Evolutionary conservation across 2,329 filamentous ascomycete species (phyloP).

Genomic region (Pyricularia grisea): DNA sequence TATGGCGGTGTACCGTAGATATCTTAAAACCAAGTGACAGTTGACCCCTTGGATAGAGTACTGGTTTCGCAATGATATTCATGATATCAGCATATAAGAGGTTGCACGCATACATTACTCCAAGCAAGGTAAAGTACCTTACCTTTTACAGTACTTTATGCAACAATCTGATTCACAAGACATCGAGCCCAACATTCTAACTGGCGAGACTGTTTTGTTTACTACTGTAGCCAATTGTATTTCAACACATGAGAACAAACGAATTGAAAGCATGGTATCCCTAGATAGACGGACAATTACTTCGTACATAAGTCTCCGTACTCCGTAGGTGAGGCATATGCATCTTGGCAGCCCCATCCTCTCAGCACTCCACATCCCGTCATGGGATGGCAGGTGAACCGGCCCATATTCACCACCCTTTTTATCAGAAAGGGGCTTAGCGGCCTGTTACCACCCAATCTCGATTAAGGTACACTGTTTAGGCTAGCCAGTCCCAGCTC

Average conservation of each 20-base stretch:
- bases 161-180: background rate
- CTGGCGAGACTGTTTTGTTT: background rate
- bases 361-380: background rate
- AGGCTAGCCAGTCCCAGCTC: background rate
- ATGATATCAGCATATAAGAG: too few relatives aligned
- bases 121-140: too few relatives aligned
- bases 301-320: too few relatives aligned
- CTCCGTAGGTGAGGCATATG: background rate
- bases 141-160: too few relatives aligned
- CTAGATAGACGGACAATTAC: background rate
- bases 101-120: too few relatives aligned
- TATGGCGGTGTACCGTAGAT: too few relatives aligned
- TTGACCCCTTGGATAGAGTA: too few relatives aligned
- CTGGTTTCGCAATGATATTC: too few relatives aligned
- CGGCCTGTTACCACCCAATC: background rate
- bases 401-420: background rate
- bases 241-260: background rate
- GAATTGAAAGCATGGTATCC: background rate
- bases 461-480: background rate
- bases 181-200: background rate
- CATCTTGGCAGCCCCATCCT: background rate
- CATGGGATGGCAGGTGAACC: background rate
- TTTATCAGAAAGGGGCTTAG: background rate
- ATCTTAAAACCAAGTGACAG: too few relatives aligned
- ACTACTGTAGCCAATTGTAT: too few relatives aligned